Evolutionary conservation across 1,284 basidiomycete species (phyloP), one percentile per base, ranked within the genome.

Genomic region (Pseudozyma flocculosa): DNA sequence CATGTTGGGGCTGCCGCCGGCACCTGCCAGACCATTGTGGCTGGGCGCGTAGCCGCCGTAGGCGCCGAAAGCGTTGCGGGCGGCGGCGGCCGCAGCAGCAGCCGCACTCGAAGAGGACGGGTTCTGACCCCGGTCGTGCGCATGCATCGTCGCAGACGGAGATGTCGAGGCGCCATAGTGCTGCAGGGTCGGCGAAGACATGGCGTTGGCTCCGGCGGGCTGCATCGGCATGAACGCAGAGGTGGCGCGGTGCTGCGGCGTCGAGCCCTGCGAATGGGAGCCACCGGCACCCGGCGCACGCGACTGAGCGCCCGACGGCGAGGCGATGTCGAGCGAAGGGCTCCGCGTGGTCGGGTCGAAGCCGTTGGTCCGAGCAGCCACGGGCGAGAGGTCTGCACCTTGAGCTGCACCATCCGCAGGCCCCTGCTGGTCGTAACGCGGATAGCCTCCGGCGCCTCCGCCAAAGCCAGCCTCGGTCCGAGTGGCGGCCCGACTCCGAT

Each of bases 311-410:
- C 40, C 51, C n/a, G 46, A 47, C 13, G 54, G 46, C 14, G 54
- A 49, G 41, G 59, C 61, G 43, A 59, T 43, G n/a, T 53, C 50
- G 30, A 59, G 36, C 10, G 50, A 55, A 21, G 61, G 57, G 37
- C 61, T 64, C 39, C 61, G 61, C 17, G 61, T 54, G 23, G 57
- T 58, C 4, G 61, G 57, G 15, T 64, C 61, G 45, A 64, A 64
- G 2, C 54, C 57, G 19, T 53, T 56, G 11, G 54, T 50, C 34
- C 61, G 56, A 14, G 36, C 51, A 3, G 41, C 30, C 15, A 60
- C 61, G 1, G 61, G 54, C 36, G 57, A 64, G 3, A 64, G 50
- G 21, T 64, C 61, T 21, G 49, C 40, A n/a, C 54, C 54, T 11
- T 47, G 50, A 45, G 52, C 44, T 22, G 44, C 23, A 32, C 57